phyloP scores from a whole-genome alignment of 306 rosid genomes.

The Myrica gale region DNA sequence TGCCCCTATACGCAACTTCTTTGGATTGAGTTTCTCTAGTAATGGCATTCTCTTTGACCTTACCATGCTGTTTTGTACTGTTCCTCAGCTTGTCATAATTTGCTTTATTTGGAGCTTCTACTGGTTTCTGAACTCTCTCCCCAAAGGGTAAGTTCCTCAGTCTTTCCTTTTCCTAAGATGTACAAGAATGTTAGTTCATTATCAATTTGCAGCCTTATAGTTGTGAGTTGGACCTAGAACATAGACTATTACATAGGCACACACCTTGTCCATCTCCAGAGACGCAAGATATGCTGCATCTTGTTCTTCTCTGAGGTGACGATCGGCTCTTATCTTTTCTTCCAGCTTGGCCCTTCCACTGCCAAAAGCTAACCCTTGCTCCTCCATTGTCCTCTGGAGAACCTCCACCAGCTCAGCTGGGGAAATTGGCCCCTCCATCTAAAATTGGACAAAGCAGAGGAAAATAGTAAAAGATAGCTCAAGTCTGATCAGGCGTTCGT shows the following conservation, averaged over 20 bases:
- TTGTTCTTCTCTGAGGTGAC: slow-evolving; percentile 73
- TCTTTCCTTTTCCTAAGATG: slow-evolving; percentile 50
- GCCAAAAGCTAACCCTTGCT: slow-evolving; percentile 72
- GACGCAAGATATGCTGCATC: slow-evolving; percentile 75
- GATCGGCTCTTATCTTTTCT: slow-evolving; percentile 58
- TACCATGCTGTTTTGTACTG: slow-evolving; percentile 29
- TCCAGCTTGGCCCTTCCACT: slow-evolving; percentile 47
- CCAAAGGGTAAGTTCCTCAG: slow-evolving; percentile 31
- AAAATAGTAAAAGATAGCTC: not conserved
- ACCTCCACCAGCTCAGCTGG: slow-evolving; percentile 76
- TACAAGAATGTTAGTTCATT: slow-evolving; percentile 23
- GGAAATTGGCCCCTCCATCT: slow-evolving; percentile 81
- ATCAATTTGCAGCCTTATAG: not conserved
- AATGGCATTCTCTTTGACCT: slow-evolving; percentile 33
- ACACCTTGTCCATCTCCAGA: slow-evolving; percentile 62
- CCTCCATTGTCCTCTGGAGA: slow-evolving; percentile 82
- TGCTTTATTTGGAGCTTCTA: slow-evolving; percentile 32
- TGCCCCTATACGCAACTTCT: slow-evolving; percentile 37
- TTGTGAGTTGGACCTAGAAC: slow-evolving; percentile 2
- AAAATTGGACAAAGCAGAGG: slow-evolving; percentile 8
- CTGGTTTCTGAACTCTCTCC: slow-evolving; percentile 38
- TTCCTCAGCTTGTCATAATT: slow-evolving; percentile 41
- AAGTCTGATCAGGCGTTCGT: not conserved
- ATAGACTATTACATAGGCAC: not conserved
- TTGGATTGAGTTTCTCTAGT: slow-evolving; percentile 33